A percentile compares a stretch with the other conserved stretches of the same genome.
phyloP scores from a whole-genome alignment of 1,139 yeast genomes.

The Pichia sp. region DNA sequence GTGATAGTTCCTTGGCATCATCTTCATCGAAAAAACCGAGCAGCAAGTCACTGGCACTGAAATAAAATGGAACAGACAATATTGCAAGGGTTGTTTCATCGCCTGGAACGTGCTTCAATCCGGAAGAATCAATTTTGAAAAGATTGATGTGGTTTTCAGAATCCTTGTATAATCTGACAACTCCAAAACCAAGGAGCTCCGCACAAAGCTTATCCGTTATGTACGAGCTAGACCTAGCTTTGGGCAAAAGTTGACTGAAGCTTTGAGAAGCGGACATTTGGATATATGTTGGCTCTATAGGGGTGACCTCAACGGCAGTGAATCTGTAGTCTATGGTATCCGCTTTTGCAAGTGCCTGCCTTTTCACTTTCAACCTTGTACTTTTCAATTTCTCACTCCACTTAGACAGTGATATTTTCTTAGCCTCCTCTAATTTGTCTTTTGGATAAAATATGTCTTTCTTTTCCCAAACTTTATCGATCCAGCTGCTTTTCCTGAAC shows the following conservation, averaged over 20 bases:
- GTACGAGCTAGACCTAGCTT: neutral
- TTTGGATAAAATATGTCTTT: constrained; percentile 9
- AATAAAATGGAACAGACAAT: constrained; percentile 81
- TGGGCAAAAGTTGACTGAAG: neutral
- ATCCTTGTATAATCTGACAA: constrained; percentile 62
- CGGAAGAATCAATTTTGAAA: constrained; percentile 18
- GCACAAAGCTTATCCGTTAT: constrained; percentile 50
- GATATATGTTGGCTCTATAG: constrained; percentile 18
- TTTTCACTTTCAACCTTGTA: neutral
- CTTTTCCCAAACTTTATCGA: constrained; percentile 1
- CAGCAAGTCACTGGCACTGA: constrained; percentile 72
- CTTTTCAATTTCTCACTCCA: constrained; percentile 4
- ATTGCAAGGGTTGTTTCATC: constrained; percentile 71
- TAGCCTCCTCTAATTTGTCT: neutral
- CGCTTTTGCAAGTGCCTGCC: neutral
- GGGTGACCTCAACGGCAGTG: constrained; percentile 31
- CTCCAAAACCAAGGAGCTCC: constrained; percentile 64
- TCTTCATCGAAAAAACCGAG: constrained; percentile 72
- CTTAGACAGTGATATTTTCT: neutral
- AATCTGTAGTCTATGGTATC: constrained; percentile 31
- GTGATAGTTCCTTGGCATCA: constrained; percentile 55
- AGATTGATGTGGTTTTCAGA: constrained; percentile 29
- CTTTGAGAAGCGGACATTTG: neutral
- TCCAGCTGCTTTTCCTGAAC: constrained; percentile 6
- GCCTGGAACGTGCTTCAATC: constrained; percentile 32